Evolutionary conservation across 23 red algal genomes (phyloP), one percentile per base, ranked within the genome.

Genomic region (Chondrus crispus): DNA sequence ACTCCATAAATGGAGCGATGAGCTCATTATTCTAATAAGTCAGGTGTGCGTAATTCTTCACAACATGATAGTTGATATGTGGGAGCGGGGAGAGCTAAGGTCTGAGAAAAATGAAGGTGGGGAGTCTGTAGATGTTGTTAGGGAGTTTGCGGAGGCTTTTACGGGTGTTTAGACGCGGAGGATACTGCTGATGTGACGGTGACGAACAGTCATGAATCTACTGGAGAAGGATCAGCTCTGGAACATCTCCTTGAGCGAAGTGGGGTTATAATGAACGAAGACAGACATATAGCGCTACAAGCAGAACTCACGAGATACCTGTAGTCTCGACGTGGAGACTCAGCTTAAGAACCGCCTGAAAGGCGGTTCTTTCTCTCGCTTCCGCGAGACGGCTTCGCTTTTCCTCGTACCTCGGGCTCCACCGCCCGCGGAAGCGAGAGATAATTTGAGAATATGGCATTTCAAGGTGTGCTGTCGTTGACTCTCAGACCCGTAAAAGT

Each of bases 11-110:
- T 90, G 4, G 66, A 78, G 55, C 28, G 71, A 51, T 64, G 87
- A 55, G 1, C 6, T 75, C 10, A 80, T 90, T 38, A 62, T 80
- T 13, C 30, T 58, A 22, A 90, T 79, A 33, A 80, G 43, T 78
- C 53, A 90, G 45, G 66, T 54, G 19, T 90, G 71, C 53, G 48
- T 90, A 16, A 90, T 90, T 45, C 42, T 90, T 18, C 87, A 90
- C 42, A 90, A 58, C 41, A 90, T 81, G 87, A 46, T 90, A 12
- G 72, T 64, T 12, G 40, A 68, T 6, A 75, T 90, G 70, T 49
- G 50, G 52, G 35, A 7, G 12, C 36, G 48, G 20, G 71, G 70
- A 30, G 43, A 80, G 8, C 60, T 66, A 32, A 13, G 60, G 60
- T 66, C 60, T 66, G 18, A 9, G 60, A 66, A 66, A 66, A 19